Evolutionary conservation across 768 basidiomycete species (phyloP).

Genomic region (Lactarius hatsudake): DNA sequence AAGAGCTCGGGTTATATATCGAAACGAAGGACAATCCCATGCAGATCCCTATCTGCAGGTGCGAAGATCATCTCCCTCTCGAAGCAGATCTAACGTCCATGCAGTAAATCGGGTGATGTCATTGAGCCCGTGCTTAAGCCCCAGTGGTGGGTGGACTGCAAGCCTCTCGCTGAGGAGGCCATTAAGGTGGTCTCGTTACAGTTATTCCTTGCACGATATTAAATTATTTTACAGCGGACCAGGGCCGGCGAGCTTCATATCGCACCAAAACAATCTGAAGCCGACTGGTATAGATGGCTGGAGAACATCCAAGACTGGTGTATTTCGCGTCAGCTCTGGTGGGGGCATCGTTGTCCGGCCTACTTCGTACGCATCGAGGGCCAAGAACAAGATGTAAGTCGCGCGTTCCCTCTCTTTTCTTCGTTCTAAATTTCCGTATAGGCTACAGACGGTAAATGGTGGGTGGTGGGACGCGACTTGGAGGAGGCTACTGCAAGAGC

Average conservation of each 20-base stretch:
- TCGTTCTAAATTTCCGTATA: slow-evolving; percentile 32
- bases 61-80: slow-evolving; percentile 28
- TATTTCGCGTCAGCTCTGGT: slow-evolving; percentile 98
- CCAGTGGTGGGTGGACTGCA: slow-evolving; percentile 98
- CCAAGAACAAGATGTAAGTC: slow-evolving; percentile 57
- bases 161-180: slow-evolving; percentile 86
- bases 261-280: slow-evolving; percentile 79
- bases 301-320: slow-evolving; percentile 98
- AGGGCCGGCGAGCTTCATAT: slow-evolving; percentile 83
- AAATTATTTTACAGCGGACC: slow-evolving; percentile 59
- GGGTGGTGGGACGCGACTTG: slow-evolving; percentile 84
- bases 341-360: slow-evolving; percentile 96
- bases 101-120: slow-evolving; percentile 91
- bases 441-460: slow-evolving; percentile 70
- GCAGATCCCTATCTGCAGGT: slow-evolving; percentile 93
- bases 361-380: slow-evolving; percentile 90
- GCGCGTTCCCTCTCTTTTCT: too few species aligned
- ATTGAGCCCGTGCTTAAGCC: slow-evolving; percentile 96
- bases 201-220: background rate
- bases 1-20: slow-evolving; percentile 80
- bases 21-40: slow-evolving; percentile 96
- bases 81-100: slow-evolving; percentile 5
- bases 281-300: slow-evolving; percentile 96
- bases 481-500: slow-evolving; percentile 80
- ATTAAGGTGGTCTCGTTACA: slow-evolving; percentile 55